Evolutionary conservation across 2,329 filamentous ascomycete species (phyloP).

Genomic region (Fusarium solani-melongenae): DNA sequence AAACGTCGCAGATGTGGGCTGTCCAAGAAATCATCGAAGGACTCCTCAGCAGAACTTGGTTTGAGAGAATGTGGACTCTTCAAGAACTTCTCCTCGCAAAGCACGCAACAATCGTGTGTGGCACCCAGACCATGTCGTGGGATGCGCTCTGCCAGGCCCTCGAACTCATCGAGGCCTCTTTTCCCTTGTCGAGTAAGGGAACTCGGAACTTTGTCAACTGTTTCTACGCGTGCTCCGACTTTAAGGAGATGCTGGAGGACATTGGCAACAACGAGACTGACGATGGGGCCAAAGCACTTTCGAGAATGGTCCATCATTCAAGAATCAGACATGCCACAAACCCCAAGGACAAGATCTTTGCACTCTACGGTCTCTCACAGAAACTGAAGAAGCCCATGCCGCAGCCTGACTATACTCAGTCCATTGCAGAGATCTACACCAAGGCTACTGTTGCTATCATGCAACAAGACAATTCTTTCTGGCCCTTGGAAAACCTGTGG

Average conservation of each 20-base stretch:
- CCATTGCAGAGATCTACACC: neutral
- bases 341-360: neutral
- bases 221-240: neutral
- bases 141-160: neutral
- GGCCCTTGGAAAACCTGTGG: neutral
- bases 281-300: neutral
- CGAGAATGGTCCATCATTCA: neutral
- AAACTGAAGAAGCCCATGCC: neutral
- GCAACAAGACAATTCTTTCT: neutral
- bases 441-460: neutral
- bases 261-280: neutral
- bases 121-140: neutral
- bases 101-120: neutral
- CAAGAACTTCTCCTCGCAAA: neutral
- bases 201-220: neutral
- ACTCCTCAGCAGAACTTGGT: neutral
- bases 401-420: neutral
- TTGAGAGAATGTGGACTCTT: neutral
- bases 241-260: neutral
- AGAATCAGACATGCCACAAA: neutral
- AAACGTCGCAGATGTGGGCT: neutral
- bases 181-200: neutral
- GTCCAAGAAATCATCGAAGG: neutral
- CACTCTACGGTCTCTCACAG: conserved; percentile 35
- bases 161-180: neutral